Conservation (phyloP, 192 early-diverging fungal genomes). For the Mortierella claussenii region DNA sequence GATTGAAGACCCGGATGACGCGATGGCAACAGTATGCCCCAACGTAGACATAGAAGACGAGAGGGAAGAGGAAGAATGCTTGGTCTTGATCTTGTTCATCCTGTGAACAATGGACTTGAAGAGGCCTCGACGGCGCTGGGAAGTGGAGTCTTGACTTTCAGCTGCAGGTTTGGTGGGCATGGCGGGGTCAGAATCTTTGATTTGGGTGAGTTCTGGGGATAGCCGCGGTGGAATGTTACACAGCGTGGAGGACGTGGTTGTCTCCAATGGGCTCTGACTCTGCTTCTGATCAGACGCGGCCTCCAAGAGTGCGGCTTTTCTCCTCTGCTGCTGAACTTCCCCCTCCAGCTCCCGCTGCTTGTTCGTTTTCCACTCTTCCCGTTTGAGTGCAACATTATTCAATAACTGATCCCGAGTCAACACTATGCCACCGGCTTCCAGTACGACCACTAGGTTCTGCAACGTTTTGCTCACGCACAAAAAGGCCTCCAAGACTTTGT, state of each 20-base stretch:
- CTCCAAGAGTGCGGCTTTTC: too few species aligned
- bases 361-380: background rate
- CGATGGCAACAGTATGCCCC: background rate
- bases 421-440: constrained; percentile 13
- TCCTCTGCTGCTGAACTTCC: too few species aligned
- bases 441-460: constrained; percentile 22
- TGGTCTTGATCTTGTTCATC: background rate
- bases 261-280: too few species aligned
- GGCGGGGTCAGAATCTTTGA: background rate
- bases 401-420: constrained; percentile 19
- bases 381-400: background rate
- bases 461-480: constrained; percentile 26
- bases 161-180: background rate
- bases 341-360: too few species aligned
- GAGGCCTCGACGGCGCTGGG: too few species aligned
- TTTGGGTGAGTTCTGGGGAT: too few species aligned
- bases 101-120: constrained; percentile 2
- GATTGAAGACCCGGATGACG: background rate
- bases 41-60: too few species aligned
- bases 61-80: background rate
- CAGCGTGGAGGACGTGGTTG: too few species aligned
- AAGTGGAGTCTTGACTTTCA: background rate
- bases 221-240: too few species aligned
- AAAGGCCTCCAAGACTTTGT: constrained; percentile 6
- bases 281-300: too few species aligned